Conservation (phyloP, 805 yeast species). For the Wickerhamomyces strasburgensis region DNA sequence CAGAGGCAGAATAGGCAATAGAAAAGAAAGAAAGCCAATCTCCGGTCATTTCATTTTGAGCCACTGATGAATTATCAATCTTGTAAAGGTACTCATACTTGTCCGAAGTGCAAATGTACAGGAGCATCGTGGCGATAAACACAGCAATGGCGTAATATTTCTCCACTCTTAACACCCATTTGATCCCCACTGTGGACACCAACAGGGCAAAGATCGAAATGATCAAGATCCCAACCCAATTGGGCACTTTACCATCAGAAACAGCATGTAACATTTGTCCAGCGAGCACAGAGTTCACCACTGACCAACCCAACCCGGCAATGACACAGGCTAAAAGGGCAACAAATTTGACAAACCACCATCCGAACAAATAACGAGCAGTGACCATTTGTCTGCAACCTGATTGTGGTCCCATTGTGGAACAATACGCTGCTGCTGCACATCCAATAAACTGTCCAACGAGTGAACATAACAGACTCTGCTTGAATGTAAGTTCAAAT, state of each 20-base stretch:
- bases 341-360: slow-evolving; percentile 77
- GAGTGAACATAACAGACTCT: slow-evolving; percentile 59
- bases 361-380: slow-evolving; percentile 76
- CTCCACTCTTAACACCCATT: slow-evolving; percentile 63
- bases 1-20: slow-evolving; percentile 69
- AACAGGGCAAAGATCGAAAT: slow-evolving; percentile 58
- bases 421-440: slow-evolving; percentile 72
- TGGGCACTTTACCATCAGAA: slow-evolving; percentile 58
- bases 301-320: slow-evolving; percentile 85
- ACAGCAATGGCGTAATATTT: slow-evolving; percentile 66
- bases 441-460: slow-evolving; percentile 67
- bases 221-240: slow-evolving; percentile 71
- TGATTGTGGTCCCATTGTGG: slow-evolving; percentile 84
- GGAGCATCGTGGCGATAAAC: slow-evolving; percentile 55
- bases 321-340: slow-evolving; percentile 59
- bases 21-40: slow-evolving; percentile 71
- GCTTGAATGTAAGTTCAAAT: slow-evolving; percentile 62
- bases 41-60: slow-evolving; percentile 46
- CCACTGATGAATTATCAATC: slow-evolving; percentile 30
- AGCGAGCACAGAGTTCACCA: slow-evolving; percentile 80
- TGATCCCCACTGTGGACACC: slow-evolving; percentile 75
- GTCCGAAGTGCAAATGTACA: slow-evolving; percentile 58
- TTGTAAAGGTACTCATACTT: slow-evolving; percentile 32
- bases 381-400: slow-evolving; percentile 89
- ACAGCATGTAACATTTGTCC: slow-evolving; percentile 74